Evolutionary conservation across 306 rosid genomes (phyloP).

Genomic region (Argentina anserina): DNA sequence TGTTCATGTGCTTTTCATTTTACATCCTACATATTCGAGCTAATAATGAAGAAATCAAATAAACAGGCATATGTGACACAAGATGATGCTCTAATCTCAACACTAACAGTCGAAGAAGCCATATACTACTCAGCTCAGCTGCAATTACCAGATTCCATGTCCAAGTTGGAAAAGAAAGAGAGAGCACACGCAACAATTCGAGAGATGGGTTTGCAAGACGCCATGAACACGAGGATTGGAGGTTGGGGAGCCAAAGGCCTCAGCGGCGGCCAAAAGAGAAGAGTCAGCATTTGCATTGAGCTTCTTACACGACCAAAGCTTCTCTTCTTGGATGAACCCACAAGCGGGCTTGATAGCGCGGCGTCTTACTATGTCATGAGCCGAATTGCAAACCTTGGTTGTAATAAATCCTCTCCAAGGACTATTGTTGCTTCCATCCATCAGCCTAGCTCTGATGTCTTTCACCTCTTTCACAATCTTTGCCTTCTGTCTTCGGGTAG

Average conservation of each 20-base stretch:
- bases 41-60: background rate
- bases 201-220: slow-evolving; percentile 68
- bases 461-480: slow-evolving; percentile 53
- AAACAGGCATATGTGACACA: slow-evolving; percentile 47
- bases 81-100: slow-evolving; percentile 39
- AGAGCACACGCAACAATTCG: slow-evolving; percentile 52
- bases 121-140: slow-evolving; percentile 61
- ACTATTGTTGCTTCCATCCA: slow-evolving; percentile 62
- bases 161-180: slow-evolving; percentile 50
- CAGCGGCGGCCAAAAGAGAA: slow-evolving; percentile 69
- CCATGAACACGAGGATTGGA: slow-evolving; percentile 59
- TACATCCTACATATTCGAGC: background rate
- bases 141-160: slow-evolving; percentile 57
- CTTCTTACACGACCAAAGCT: slow-evolving; percentile 52
- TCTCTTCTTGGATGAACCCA: slow-evolving; percentile 73
- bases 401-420: slow-evolving; percentile 21
- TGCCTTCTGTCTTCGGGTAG: slow-evolving; percentile 62
- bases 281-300: slow-evolving; percentile 73
- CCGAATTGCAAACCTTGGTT: slow-evolving; percentile 36
- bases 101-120: slow-evolving; percentile 49
- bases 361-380: slow-evolving; percentile 70
- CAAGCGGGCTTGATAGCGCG: slow-evolving; percentile 77
- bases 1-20: too few species aligned
- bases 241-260: slow-evolving; percentile 54
- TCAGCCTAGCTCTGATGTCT: slow-evolving; percentile 64